phyloP scores from a whole-genome alignment of 2,329 filamentous ascomycete genomes.

The Cylindrodendrum hubeiense region DNA sequence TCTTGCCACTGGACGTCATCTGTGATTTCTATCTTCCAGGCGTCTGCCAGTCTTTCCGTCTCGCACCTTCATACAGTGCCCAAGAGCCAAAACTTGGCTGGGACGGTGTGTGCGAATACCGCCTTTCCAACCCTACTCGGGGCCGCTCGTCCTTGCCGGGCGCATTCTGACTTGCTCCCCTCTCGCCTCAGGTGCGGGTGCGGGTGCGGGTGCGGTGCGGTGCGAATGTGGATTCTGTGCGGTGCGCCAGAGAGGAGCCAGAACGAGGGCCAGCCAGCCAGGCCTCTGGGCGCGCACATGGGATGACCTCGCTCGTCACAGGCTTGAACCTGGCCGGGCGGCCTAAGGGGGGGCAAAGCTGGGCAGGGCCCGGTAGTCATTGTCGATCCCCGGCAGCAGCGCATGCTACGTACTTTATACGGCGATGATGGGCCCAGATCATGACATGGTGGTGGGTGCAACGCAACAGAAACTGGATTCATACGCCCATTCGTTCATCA shows the following conservation, averaged over 20 bases:
- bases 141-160: conserved; percentile 11
- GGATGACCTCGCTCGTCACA: conserved; percentile 24
- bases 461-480: conserved; percentile 14
- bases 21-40: neutral
- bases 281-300: conserved; percentile 12
- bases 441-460: conserved; percentile 19
- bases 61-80: neutral
- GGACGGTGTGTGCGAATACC: conserved; percentile 14
- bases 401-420: conserved; percentile 26
- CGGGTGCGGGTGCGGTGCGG: conserved; percentile 21
- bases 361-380: conserved; percentile 27
- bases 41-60: conserved; percentile 2
- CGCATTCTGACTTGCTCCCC: conserved; percentile 23
- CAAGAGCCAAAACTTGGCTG: neutral
- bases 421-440: conserved; percentile 24
- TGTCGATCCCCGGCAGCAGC: conserved; percentile 33
- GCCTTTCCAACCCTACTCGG: conserved; percentile 23
- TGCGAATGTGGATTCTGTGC: conserved; percentile 25
- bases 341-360: conserved; percentile 18
- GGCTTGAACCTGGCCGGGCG: conserved; percentile 17
- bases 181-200: neutral
- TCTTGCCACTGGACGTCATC: conserved; percentile 10
- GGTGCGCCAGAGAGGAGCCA: conserved; percentile 16
- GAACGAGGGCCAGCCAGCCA: conserved; percentile 14
- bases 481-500: neutral